Percentiles rank a stretch among this genome's conserved stretches.
Evolutionary conservation across 2,329 filamentous ascomycete species (phyloP).

Genomic region (Fusarium phyllophilum): DNA sequence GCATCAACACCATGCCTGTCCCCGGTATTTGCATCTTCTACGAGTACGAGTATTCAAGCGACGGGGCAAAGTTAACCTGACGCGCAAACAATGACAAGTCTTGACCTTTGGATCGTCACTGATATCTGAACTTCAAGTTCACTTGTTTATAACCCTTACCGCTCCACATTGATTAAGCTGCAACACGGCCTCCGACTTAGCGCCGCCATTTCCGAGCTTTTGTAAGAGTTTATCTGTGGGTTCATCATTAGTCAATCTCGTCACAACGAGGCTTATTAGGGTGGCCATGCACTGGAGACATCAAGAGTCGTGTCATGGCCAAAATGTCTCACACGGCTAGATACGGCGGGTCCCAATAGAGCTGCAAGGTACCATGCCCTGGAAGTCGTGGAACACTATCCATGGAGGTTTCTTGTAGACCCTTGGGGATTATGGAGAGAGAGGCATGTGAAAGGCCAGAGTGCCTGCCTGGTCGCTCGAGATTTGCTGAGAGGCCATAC

Average conservation of each 20-base stretch:
- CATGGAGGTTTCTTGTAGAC: neutral
- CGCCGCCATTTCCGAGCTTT: conserved; percentile 35
- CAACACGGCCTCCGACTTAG: conserved; percentile 33
- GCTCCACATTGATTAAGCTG: conserved; percentile 27
- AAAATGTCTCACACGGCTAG: conserved; percentile 34
- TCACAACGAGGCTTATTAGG: conserved; percentile 31
- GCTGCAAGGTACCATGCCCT: conserved; percentile 30
- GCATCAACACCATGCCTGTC: conserved; percentile 22
- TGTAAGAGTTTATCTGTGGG: conserved; percentile 9
- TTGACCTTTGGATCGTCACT: neutral
- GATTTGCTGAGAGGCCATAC: conserved; percentile 5
- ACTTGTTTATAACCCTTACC: conserved; percentile 8
- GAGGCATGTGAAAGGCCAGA: conserved; percentile 2
- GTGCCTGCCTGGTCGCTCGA: conserved; percentile 6
- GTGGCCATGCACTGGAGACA: conserved; percentile 25
- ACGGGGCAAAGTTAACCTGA: neutral
- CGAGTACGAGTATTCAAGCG: conserved; percentile 11
- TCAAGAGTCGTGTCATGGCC: conserved; percentile 5
- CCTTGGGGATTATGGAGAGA: neutral
- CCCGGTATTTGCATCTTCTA: conserved; percentile 24
- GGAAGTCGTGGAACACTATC: neutral
- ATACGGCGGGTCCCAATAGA: conserved; percentile 19
- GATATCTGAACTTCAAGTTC: neutral
- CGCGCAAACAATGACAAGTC: neutral
- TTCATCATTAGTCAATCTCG: conserved; percentile 7